phyloP scores from a whole-genome alignment of 805 yeast genomes.

The Blastobotrys chiropterorum region DNA sequence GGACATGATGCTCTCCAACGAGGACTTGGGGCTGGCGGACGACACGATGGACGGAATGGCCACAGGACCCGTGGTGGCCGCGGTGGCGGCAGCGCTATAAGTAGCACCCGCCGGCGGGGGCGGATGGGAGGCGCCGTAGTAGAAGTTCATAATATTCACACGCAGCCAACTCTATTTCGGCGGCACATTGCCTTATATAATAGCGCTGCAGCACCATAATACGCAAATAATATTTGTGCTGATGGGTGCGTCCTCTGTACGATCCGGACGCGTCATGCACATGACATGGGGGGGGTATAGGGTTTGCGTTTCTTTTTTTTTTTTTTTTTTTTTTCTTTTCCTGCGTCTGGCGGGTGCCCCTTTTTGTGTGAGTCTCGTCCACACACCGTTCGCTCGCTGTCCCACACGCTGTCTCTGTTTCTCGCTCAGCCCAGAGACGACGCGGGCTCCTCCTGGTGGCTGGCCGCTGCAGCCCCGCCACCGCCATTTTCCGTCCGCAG shows the following conservation, averaged over 20 bases:
- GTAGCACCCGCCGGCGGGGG: too few species aligned
- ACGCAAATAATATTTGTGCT: background rate
- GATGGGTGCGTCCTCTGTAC: background rate
- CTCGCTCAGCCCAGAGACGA: too few species aligned
- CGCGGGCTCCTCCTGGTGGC: too few species aligned
- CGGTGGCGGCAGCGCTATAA: background rate
- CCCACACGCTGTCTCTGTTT: too few species aligned
- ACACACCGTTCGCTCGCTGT: too few species aligned
- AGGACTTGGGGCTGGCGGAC: conserved; percentile 4
- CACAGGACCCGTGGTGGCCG: background rate
- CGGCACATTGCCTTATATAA: background rate
- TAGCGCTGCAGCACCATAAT: background rate
- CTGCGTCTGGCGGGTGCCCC: too few species aligned
- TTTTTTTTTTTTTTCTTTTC: too few species aligned
- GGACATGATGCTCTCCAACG: conserved; percentile 6
- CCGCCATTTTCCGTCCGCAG: too few species aligned
- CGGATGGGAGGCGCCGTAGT: background rate
- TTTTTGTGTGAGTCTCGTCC: too few species aligned
- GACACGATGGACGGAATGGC: background rate
- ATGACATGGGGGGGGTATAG: background rate
- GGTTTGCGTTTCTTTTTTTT: background rate
- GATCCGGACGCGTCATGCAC: background rate
- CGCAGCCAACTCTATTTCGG: background rate
- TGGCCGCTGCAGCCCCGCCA: too few species aligned
- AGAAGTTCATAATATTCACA: background rate